Evolutionary conservation across 768 basidiomycete species (phyloP), one percentile per base, ranked within the genome.

Genomic region (Psilocybe sp.): DNA sequence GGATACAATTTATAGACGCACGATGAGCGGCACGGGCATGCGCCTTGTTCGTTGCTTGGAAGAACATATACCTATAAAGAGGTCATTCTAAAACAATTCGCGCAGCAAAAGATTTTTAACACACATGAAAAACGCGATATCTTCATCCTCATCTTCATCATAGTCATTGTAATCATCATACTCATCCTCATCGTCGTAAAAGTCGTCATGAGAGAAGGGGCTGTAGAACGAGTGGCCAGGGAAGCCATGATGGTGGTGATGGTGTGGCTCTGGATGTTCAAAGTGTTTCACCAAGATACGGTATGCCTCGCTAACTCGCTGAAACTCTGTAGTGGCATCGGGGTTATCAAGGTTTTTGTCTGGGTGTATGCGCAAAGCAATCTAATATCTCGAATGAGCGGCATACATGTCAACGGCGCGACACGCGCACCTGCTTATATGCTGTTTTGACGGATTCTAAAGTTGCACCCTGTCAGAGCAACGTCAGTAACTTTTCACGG

Each of bases 331-430:
- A 35, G 87, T 89, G 40, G 86, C 87, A 55, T 75, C 70, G 36
- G 74, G 75, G 55, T 89, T 80, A 37, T 76, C 76, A 0, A 75
- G 81, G 51, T 89, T 89, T 69, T 89, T 89, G 69, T 89, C 88
- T 7, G 89, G 87, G 67, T 90, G 89, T 0, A 81, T 85, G 15
- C 74, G 74, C 18, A 88, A 69, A 4, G 86, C 86, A 46, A 82
- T 69, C 81, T 86, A 19, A 35, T 32, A 28, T 47, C 39, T 35
- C 40, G 50, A 38, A 35, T 49, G 40, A 51, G 33, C 9, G n/a
- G 16, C 12, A 20, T 15, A 20, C n/a, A 44, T 49, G 34, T 11
- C 46, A 46, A 19, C 37, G 39, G 42, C 38, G 41, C 20, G 12
- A 52, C 31, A 48, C 33, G 57, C 66, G 38, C 47, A 81, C 87